Evolutionary conservation across 1,139 yeast species (phyloP).

Genomic region (Cylindricascospora bacillispora): DNA sequence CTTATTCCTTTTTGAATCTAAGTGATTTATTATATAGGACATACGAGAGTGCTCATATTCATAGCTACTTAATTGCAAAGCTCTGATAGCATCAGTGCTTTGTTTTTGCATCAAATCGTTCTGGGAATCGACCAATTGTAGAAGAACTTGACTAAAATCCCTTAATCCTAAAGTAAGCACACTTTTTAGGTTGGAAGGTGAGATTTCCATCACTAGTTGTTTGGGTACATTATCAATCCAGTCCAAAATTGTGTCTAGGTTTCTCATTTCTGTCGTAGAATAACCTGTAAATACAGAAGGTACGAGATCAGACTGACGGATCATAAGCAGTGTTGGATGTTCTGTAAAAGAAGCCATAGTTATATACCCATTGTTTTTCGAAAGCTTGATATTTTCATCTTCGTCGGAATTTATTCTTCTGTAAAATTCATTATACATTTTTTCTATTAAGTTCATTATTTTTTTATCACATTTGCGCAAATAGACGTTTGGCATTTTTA

Average conservation of each 20-base stretch:
- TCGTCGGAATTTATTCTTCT: slow-evolving; percentile 33
- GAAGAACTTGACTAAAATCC: slow-evolving; percentile 36
- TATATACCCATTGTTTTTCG: slow-evolving; percentile 34
- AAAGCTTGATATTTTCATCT: slow-evolving; percentile 22
- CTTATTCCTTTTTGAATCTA: slow-evolving; percentile 29
- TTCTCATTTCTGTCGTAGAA: slow-evolving; percentile 51
- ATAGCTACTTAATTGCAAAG: slow-evolving; percentile 39
- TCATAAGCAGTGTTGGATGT: slow-evolving; percentile 46
- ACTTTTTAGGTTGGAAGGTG: slow-evolving; percentile 28
- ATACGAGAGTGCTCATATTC: slow-evolving; percentile 38
- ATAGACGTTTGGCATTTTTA: slow-evolving; percentile 43
- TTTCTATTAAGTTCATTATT: slow-evolving; percentile 30
- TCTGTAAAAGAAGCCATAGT: slow-evolving; percentile 43
- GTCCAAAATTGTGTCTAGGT: slow-evolving; percentile 32
- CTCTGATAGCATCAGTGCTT: slow-evolving; percentile 26
- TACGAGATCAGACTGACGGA: slow-evolving; percentile 43
- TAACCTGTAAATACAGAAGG: slow-evolving; percentile 45
- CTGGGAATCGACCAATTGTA: slow-evolving; percentile 38
- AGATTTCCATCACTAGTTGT: slow-evolving; percentile 43
- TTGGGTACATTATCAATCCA: slow-evolving; percentile 37
- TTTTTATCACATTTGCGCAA: slow-evolving; percentile 41
- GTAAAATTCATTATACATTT: slow-evolving; percentile 34
- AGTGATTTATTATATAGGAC: slow-evolving; percentile 32
- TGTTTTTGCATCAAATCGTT: slow-evolving; percentile 20
- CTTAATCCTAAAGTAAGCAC: slow-evolving; percentile 29